phyloP scores from a whole-genome alignment of 228 moss, liverwort and hornwort genomes.

The Sphagnum magellanicum region DNA sequence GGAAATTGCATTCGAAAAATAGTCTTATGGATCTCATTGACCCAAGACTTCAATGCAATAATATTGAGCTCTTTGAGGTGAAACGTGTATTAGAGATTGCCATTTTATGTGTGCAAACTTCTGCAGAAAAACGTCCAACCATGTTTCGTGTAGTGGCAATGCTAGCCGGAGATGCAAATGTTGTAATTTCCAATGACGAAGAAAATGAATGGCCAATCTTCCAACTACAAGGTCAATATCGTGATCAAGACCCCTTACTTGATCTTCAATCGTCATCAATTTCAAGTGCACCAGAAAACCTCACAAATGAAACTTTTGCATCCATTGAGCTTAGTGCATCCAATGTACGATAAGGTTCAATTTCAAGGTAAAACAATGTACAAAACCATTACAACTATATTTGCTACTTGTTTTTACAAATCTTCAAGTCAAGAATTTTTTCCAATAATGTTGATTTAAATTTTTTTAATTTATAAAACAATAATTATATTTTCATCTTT shows the following conservation, averaged over 20 bases:
- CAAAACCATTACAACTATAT: too few species aligned
- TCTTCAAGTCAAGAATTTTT: too few species aligned
- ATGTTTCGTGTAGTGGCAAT: conserved; percentile 4
- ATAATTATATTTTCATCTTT: too few species aligned
- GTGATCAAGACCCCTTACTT: background rate
- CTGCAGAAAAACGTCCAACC: conserved; percentile 2
- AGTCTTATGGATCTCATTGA: conserved; percentile 4
- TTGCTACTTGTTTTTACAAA: too few species aligned
- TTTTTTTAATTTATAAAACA: too few species aligned
- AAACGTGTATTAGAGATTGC: conserved; percentile 1
- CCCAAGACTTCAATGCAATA: background rate
- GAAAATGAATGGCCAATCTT: background rate
- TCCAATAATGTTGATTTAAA: too few species aligned
- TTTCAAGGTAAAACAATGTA: too few species aligned
- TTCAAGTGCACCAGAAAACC: too few species aligned
- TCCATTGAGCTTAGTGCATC: too few species aligned
- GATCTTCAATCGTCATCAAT: background rate
- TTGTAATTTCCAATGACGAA: background rate
- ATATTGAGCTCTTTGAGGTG: background rate
- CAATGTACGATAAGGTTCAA: too few species aligned
- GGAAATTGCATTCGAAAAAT: background rate
- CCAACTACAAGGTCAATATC: background rate
- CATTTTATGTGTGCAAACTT: conserved; percentile 1
- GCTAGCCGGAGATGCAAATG: conserved; percentile 1
- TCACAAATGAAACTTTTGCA: too few species aligned